phyloP scores from a whole-genome alignment of 148 eudicot species.

The Diospyros kaki region DNA sequence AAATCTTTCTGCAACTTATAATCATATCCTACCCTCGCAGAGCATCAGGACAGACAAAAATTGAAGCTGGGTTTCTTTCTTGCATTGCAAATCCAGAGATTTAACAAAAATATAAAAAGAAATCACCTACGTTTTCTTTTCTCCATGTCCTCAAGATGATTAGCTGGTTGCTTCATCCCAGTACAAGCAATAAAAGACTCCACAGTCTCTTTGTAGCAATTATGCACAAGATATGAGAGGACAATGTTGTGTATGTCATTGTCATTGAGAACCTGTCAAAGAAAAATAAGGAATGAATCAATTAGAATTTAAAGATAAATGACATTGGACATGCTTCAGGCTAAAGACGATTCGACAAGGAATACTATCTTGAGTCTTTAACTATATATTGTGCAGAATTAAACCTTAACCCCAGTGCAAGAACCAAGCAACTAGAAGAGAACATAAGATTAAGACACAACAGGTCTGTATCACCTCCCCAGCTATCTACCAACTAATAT shows the following conservation, averaged over 20 bases:
- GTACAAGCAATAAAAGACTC: conserved; percentile 62
- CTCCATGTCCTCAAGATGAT: conserved; percentile 74
- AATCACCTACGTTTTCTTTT: conserved; percentile 65
- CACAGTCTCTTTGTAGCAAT: conserved; percentile 75
- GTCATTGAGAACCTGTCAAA: conserved; percentile 56
- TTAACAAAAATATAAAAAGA: neutral
- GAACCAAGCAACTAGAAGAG: neutral
- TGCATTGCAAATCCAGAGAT: neutral
- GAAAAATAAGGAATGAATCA: neutral
- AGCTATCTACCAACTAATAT: neutral
- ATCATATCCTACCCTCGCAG: too few relatives aligned
- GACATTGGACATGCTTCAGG: neutral
- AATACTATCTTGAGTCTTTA: neutral
- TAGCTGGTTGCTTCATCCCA: conserved; percentile 51
- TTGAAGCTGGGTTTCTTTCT: neutral
- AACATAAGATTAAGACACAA: neutral
- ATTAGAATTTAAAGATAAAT: neutral
- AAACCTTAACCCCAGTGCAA: neutral
- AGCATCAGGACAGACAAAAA: neutral
- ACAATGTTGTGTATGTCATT: conserved; percentile 71
- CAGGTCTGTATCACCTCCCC: neutral
- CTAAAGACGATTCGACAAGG: neutral
- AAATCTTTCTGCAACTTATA: too few relatives aligned
- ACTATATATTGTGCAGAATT: neutral
- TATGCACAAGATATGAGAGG: conserved; percentile 88